Conservation (phyloP, 441 rosid species). For the Corymbia citriodora region DNA sequence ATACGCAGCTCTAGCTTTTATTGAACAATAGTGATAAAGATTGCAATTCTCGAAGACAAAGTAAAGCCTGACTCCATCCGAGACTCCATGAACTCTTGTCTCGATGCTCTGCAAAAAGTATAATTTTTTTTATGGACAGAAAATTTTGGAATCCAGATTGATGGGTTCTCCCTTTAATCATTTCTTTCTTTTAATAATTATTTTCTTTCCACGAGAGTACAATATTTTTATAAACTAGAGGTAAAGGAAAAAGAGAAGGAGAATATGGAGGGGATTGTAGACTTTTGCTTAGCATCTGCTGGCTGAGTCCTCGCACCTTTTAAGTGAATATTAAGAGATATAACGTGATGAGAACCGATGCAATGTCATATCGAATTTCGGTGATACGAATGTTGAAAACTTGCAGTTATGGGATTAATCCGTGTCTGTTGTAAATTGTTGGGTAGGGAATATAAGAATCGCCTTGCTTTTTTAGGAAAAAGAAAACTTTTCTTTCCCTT, state of each 20-base stretch:
- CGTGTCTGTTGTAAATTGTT: background rate
- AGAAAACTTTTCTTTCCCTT: constrained; percentile 3
- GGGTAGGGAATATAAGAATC: constrained; percentile 25
- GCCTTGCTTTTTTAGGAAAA: constrained; percentile 18
- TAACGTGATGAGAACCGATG: constrained; percentile 1
- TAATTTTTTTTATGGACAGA: constrained; percentile 14
- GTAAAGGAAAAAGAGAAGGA: background rate
- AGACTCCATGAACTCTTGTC: constrained; percentile 6
- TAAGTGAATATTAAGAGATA: constrained; percentile 7
- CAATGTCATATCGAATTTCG: constrained; percentile 33
- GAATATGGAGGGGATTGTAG: background rate
- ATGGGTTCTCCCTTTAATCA: constrained; percentile 34
- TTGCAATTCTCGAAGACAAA: background rate
- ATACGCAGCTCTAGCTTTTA: background rate
- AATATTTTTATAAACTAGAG: background rate
- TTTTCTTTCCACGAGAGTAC: background rate
- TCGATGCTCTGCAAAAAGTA: constrained; percentile 20
- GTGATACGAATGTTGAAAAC: constrained; percentile 48
- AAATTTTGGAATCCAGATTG: constrained; percentile 37
- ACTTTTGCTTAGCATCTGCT: constrained; percentile 19
- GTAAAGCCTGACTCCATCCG: background rate
- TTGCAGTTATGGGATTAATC: constrained; percentile 11
- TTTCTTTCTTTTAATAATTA: constrained; percentile 5
- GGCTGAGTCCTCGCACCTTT: background rate
- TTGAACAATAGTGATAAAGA: background rate